Percentiles rank a stretch among this genome's conserved stretches.
phyloP scores from a whole-genome alignment of 208 protist species.

The Acanthamoeba royreba region DNA sequence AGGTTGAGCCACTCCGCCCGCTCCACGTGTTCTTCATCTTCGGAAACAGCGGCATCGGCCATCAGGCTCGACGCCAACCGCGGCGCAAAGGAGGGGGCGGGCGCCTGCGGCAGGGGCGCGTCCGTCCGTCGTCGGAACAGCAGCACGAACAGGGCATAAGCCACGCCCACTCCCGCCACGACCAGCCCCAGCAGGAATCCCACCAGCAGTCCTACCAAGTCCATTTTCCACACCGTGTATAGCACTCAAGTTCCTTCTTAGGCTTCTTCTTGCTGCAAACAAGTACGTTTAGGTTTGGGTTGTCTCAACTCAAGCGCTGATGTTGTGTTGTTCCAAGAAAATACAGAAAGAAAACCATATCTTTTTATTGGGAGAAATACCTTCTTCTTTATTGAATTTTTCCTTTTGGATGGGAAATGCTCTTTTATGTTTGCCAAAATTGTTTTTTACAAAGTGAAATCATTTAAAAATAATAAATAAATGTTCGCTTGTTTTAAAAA shows the following conservation, averaged over 20 bases:
- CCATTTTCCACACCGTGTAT: background rate
- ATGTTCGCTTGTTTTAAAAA: too few species aligned
- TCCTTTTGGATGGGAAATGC: too few species aligned
- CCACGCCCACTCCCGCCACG: background rate
- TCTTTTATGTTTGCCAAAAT: too few species aligned
- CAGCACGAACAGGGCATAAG: background rate
- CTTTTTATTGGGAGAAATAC: too few species aligned
- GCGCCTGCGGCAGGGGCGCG: background rate
- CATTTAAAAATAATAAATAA: too few species aligned
- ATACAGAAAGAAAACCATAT: too few species aligned
- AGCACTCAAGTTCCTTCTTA: background rate
- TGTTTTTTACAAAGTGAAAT: too few species aligned
- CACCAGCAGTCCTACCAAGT: background rate
- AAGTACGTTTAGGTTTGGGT: too few species aligned
- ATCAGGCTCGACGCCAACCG: background rate
- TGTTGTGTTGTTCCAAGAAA: too few species aligned
- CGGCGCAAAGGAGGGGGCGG: background rate
- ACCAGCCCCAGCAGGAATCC: background rate
- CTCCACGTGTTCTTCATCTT: background rate
- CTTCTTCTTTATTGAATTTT: too few species aligned
- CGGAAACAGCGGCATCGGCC: background rate
- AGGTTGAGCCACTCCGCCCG: background rate
- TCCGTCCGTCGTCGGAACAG: background rate
- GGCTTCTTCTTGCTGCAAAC: too few species aligned
- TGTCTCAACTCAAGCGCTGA: too few species aligned